Evolutionary conservation across 305 asterid species (phyloP).

Genomic region (Solanum hybrid): DNA sequence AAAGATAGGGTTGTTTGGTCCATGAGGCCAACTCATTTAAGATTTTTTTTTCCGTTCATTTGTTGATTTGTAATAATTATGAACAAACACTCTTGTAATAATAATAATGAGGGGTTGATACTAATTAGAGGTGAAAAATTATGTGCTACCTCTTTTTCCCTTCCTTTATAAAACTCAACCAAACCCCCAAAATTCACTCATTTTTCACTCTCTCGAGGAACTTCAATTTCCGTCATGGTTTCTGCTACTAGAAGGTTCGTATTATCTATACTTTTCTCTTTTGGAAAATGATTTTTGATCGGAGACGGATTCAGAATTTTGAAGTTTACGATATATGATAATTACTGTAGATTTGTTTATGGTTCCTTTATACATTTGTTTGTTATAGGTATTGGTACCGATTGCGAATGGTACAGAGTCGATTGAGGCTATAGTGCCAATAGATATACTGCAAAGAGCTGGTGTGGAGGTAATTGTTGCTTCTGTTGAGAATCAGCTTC

Average conservation of each 20-base stretch:
- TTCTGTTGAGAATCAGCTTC: constrained; percentile 70
- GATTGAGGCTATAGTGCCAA: constrained; percentile 74
- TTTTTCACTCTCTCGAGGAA: constrained; percentile 11
- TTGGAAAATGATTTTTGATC: too few relatives aligned
- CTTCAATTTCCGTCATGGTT: constrained; percentile 45
- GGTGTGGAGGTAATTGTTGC: constrained; percentile 98
- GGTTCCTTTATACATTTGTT: not conserved
- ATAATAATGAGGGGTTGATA: too few relatives aligned
- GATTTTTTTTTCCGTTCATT: too few relatives aligned
- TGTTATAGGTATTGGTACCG: constrained; percentile 81
- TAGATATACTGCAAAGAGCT: constrained; percentile 80
- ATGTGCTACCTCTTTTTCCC: constrained; percentile 13
- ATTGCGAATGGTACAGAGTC: constrained; percentile 95
- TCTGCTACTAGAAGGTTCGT: constrained; percentile 62
- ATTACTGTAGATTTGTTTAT: not conserved
- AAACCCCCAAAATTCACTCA: constrained; percentile 13
- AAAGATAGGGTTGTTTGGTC: too few relatives aligned
- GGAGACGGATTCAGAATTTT: not conserved
- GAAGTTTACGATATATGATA: not conserved
- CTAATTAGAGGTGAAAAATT: too few relatives aligned
- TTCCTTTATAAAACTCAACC: constrained; percentile 12
- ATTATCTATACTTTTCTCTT: not conserved
- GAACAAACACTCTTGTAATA: too few relatives aligned
- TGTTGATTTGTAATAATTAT: too few relatives aligned
- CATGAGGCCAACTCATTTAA: too few relatives aligned